Evolutionary conservation across 306 rosid species (phyloP).

Genomic region (Prinsepia uniflora): DNA sequence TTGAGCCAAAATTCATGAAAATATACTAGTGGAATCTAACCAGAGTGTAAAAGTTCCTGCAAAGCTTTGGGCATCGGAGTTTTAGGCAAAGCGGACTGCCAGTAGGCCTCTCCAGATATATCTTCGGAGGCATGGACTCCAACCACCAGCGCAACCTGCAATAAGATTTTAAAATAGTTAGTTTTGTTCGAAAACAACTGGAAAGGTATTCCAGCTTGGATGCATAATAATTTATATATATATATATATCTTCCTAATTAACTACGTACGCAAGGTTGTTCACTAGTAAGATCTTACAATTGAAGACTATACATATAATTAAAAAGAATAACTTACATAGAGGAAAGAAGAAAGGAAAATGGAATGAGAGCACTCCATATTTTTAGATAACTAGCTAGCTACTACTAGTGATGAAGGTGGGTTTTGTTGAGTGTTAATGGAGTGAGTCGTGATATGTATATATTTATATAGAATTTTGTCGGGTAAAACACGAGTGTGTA

Average conservation of each 20-base stretch:
- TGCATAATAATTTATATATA: no score
- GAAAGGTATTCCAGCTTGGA: no score
- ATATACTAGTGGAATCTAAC: neutral
- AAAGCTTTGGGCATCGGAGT: conserved; percentile 18
- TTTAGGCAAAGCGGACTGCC: conserved; percentile 12
- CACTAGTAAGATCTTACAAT: no score
- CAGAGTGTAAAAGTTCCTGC: conserved; percentile 6
- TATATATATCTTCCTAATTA: neutral
- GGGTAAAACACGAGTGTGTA: no score
- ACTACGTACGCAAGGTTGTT: neutral
- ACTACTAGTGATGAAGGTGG: neutral
- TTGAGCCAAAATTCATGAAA: neutral
- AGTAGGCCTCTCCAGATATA: neutral
- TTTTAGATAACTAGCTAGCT: neutral
- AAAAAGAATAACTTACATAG: conserved; percentile 11
- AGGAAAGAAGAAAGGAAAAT: conserved; percentile 4
- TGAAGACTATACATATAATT: no score
- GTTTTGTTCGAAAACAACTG: no score
- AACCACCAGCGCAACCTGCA: conserved; percentile 8
- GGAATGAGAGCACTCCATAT: conserved; percentile 4
- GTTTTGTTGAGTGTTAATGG: neutral
- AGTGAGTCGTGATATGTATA: neutral
- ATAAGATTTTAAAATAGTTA: neutral
- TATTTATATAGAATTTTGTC: no score
- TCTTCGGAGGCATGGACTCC: neutral